Conservation (phyloP, 805 yeast species). For the Cyberlindnera veronae region DNA sequence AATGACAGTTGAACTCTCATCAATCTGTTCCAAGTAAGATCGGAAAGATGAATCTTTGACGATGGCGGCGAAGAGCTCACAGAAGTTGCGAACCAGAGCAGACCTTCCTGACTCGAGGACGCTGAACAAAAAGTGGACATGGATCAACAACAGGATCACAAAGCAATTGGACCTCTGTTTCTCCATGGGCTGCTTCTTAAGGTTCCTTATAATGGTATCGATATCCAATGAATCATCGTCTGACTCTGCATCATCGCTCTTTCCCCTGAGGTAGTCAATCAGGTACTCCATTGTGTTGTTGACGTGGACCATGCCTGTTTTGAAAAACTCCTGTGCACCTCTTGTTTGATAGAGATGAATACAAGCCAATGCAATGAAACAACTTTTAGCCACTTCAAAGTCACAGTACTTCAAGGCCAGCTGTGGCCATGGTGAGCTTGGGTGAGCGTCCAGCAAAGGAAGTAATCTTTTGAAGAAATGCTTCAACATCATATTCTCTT, state of each 20-base stretch:
- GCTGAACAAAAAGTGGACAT: conserved; percentile 52
- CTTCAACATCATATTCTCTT: conserved; percentile 51
- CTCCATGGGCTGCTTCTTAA: conserved; percentile 32
- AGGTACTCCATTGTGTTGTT: conserved; percentile 55
- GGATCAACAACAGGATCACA: conserved; percentile 48
- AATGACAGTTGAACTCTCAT: conserved; percentile 46
- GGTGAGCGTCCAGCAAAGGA: conserved; percentile 56
- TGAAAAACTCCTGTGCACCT: conserved; percentile 50
- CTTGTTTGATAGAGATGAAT: conserved; percentile 54
- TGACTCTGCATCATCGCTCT: conserved; percentile 17
- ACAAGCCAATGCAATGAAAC: conserved; percentile 53
- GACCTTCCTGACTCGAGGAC: conserved; percentile 53
- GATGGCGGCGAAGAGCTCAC: conserved; percentile 47
- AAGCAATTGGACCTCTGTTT: conserved; percentile 39
- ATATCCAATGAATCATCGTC: conserved; percentile 28
- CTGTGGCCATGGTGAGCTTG: conserved; percentile 60
- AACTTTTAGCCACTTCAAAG: conserved; percentile 53
- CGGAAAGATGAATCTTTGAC: conserved; percentile 45
- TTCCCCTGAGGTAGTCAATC: conserved; percentile 39
- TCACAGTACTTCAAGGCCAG: conserved; percentile 55
- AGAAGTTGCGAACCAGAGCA: conserved; percentile 45
- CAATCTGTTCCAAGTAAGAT: conserved; percentile 40
- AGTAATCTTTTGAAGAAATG: conserved; percentile 53
- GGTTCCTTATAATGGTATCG: conserved; percentile 33
- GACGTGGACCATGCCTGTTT: conserved; percentile 50